These are phyloP conservation scores for Cyanidium caldarium DNA, from an alignment of 23 red algal species.

Conservation along the genomic window DNA sequence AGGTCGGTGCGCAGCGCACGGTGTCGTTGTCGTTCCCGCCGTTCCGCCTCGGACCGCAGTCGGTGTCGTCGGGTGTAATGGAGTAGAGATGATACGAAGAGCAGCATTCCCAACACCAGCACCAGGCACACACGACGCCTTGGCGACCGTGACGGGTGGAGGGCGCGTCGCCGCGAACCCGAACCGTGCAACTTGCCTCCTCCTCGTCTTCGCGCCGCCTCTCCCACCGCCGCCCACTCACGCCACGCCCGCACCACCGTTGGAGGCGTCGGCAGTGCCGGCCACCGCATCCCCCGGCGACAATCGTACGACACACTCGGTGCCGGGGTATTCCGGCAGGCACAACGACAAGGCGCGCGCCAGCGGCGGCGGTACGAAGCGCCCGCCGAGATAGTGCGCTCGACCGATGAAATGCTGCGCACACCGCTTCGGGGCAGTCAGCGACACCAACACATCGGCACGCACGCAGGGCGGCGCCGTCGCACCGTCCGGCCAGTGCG, in stretches of 20 bases:
- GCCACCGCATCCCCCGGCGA: neutral
- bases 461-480: neutral
- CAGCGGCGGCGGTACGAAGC: constrained; percentile 55
- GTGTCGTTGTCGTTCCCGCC: too few relatives aligned
- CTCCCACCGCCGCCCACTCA: neutral
- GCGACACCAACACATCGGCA: constrained; percentile 44
- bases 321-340: constrained; percentile 14
- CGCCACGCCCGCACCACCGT: neutral
- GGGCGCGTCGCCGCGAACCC: too few relatives aligned
- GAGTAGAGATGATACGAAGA: too few relatives aligned
- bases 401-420: neutral
- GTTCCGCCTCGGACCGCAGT: too few relatives aligned
- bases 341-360: constrained; percentile 17
- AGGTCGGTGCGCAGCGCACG: too few relatives aligned
- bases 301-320: constrained; percentile 6
- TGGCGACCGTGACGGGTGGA: too few relatives aligned
- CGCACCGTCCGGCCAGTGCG: neutral
- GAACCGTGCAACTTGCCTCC: too few relatives aligned
- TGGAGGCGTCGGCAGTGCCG: neutral
- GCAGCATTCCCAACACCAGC: too few relatives aligned
- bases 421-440: constrained; percentile 72
- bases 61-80: too few relatives aligned
- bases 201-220: too few relatives aligned
- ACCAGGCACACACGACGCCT: too few relatives aligned
- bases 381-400: constrained; percentile 69